These are phyloP conservation scores for Kalanchoe fedtschenkoi DNA, from an alignment of 164 flowering plant species.

Conservation along the genomic window DNA sequence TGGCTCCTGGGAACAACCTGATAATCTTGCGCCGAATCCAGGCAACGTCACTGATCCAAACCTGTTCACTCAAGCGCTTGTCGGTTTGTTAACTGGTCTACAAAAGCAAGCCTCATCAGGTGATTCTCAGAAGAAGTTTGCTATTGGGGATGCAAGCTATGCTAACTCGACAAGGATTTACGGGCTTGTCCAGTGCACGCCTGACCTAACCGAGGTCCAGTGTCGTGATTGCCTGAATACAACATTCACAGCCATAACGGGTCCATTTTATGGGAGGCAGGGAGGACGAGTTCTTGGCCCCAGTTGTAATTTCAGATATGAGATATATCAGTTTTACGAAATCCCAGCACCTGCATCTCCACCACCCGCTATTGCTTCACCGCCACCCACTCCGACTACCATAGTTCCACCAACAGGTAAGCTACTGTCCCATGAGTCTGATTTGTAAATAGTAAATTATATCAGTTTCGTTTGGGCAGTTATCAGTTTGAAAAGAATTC, in stretches of 20 bases:
- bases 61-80: not conserved
- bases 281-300: slow-evolving; percentile 14
- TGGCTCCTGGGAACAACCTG: not conserved
- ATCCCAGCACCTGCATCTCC: too few species aligned
- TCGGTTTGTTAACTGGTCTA: not conserved
- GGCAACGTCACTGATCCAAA: not conserved
- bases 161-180: slow-evolving; percentile 12
- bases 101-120: slow-evolving; percentile 11
- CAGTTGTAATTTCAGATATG: too few species aligned
- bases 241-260: not conserved
- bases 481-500: too few species aligned
- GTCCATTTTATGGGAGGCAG: not conserved
- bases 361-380: too few species aligned
- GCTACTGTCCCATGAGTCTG: too few species aligned
- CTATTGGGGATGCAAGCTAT: not conserved
- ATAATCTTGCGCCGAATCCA: not conserved
- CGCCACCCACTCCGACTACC: too few species aligned
- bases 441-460: too few species aligned
- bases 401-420: too few species aligned
- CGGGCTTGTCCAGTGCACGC: slow-evolving; percentile 29
- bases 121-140: slow-evolving; percentile 3
- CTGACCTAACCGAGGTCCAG: slow-evolving; percentile 13
- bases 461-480: too few species aligned
- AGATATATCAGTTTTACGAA: too few species aligned
- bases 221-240: slow-evolving; percentile 15